Conservation (phyloP, 441 rosid genomes). For the Croton laevigatus region DNA sequence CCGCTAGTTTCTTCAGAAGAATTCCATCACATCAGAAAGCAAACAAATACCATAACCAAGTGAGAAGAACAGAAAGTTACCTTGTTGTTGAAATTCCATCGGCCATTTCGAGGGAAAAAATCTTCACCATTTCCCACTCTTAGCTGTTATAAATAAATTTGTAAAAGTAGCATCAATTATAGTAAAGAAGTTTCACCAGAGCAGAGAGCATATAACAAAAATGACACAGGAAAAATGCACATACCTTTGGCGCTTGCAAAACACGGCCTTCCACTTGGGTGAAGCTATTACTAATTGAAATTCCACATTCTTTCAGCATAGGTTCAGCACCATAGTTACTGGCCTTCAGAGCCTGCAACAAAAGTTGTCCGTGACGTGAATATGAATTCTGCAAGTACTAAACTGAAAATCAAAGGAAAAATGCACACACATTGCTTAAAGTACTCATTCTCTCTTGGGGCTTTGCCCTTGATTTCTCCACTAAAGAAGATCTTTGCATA, state of each 20-base stretch:
- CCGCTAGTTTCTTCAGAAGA: slow-evolving; percentile 55
- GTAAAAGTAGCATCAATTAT: not conserved
- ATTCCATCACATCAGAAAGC: slow-evolving; percentile 22
- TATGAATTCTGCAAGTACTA: not conserved
- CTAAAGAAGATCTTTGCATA: slow-evolving; percentile 72
- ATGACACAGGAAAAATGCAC: not conserved
- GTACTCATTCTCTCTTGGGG: slow-evolving; percentile 80
- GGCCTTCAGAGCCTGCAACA: slow-evolving; percentile 51
- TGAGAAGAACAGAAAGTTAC: slow-evolving; percentile 24
- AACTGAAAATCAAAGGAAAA: not conserved
- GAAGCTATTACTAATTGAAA: slow-evolving; percentile 51
- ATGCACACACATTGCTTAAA: slow-evolving; percentile 45
- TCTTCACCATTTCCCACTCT: slow-evolving; percentile 75
- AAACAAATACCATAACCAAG: slow-evolving; percentile 1
- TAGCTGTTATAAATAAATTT: slow-evolving; percentile 34
- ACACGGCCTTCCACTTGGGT: slow-evolving; percentile 80
- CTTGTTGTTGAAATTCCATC: slow-evolving; percentile 84
- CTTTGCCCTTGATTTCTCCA: slow-evolving; percentile 84
- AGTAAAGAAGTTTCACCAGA: too few relatives aligned
- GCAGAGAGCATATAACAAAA: not conserved
- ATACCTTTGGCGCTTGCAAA: slow-evolving; percentile 64
- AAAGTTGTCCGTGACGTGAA: not conserved
- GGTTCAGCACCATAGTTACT: slow-evolving; percentile 68
- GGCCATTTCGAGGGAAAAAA: slow-evolving; percentile 58
- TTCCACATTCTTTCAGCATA: slow-evolving; percentile 62